phyloP scores from a whole-genome alignment of 441 rosid species.

The Monsonia emarginata region DNA sequence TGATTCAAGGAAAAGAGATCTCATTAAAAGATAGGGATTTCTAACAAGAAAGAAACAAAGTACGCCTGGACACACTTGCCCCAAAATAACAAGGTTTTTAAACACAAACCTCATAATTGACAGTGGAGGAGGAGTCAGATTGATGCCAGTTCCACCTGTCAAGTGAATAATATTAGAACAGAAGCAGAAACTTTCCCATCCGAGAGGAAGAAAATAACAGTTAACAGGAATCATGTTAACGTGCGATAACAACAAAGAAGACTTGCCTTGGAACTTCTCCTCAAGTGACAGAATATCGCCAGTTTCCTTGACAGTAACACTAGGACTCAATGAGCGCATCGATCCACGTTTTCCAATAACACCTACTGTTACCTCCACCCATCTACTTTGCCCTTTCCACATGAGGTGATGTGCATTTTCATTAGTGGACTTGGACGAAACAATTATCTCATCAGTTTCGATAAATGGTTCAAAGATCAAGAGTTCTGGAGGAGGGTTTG shows the following conservation, averaged over 20 bases:
- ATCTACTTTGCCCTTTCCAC: constrained; percentile 67
- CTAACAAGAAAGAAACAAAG: not conserved
- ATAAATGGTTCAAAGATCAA: constrained; percentile 84
- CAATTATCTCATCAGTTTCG: constrained; percentile 73
- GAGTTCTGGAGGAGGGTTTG: constrained; percentile 67
- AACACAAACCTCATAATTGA: constrained; percentile 70
- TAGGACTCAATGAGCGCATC: constrained; percentile 78
- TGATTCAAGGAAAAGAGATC: constrained; percentile 24
- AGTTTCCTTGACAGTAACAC: constrained; percentile 80
- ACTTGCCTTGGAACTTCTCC: constrained; percentile 87
- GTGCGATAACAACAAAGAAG: not conserved
- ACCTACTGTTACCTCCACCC: constrained; percentile 93
- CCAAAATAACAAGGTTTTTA: not conserved
- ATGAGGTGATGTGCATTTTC: constrained; percentile 31
- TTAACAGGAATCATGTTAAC: not conserved
- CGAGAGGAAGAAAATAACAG: not conserved
- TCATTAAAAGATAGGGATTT: not conserved
- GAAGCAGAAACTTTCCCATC: not conserved
- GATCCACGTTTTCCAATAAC: constrained; percentile 64
- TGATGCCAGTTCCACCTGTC: constrained; percentile 95
- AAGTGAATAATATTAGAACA: constrained; percentile 10
- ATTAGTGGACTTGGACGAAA: constrained; percentile 44
- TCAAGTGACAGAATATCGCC: constrained; percentile 90
- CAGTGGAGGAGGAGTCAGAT: constrained; percentile 85
- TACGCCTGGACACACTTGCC: not conserved